Evolutionary conservation across 148 eudicot species (phyloP).

Genomic region (Rhododendron williamsianum): DNA sequence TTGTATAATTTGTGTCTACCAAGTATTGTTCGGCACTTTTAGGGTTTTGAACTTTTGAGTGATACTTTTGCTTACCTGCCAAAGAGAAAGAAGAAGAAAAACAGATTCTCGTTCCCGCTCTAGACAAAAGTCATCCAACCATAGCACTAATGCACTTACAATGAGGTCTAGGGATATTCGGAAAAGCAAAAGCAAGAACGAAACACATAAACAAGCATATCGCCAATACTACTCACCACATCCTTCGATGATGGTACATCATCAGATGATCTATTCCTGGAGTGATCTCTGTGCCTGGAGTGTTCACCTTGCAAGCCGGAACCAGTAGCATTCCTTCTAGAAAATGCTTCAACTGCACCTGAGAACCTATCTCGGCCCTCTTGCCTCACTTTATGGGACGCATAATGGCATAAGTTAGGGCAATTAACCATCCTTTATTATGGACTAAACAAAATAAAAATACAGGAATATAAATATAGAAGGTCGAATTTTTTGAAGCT

Average conservation of each 20-base stretch:
- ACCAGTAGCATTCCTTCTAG: conserved; percentile 56
- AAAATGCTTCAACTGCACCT: conserved; percentile 74
- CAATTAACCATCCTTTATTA: neutral
- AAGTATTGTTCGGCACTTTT: neutral
- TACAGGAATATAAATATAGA: neutral
- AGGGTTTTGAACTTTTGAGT: neutral
- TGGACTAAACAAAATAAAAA: neutral
- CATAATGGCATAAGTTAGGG: neutral
- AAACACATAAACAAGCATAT: neutral
- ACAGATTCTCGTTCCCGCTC: neutral
- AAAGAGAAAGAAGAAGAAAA: neutral
- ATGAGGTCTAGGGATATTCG: neutral
- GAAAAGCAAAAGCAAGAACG: neutral
- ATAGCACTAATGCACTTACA: neutral
- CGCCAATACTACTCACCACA: conserved; percentile 35
- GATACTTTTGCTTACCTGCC: neutral
- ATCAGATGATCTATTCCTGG: conserved; percentile 38
- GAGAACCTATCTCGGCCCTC: conserved; percentile 70
- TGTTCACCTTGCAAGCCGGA: conserved; percentile 54
- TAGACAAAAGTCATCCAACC: neutral
- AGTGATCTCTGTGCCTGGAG: conserved; percentile 53
- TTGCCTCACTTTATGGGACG: conserved; percentile 38
- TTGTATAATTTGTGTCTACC: neutral
- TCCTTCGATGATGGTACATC: conserved; percentile 62
- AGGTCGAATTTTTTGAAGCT: neutral